Percentiles rank a stretch among this genome's conserved stretches.
Evolutionary conservation across 306 rosid genomes (phyloP).

Genomic region (Dryas drummondii): DNA sequence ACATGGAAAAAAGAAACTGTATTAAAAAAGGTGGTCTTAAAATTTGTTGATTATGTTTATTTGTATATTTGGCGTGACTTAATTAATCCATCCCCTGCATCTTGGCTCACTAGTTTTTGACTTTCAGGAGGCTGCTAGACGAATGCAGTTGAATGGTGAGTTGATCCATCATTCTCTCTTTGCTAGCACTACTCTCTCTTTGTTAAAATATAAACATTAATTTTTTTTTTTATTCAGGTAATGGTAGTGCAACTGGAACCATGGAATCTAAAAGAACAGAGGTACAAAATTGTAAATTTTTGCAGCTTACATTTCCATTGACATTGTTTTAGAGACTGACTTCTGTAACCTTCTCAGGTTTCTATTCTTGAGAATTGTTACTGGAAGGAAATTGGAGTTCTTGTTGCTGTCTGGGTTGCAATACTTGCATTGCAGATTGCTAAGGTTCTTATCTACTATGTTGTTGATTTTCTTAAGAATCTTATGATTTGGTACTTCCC

Average conservation of each 20-base stretch:
- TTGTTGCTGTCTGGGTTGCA: slow-evolving; percentile 62
- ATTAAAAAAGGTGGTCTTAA: slow-evolving; percentile 51
- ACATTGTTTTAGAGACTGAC: slow-evolving; percentile 5
- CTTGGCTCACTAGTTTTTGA: slow-evolving; percentile 15
- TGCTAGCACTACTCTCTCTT: background rate
- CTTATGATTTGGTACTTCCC: no score
- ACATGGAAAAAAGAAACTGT: slow-evolving; percentile 86
- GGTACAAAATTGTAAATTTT: slow-evolving; percentile 17
- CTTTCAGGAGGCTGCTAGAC: slow-evolving; percentile 57
- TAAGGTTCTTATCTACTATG: slow-evolving; percentile 41
- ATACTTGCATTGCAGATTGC: slow-evolving; percentile 61
- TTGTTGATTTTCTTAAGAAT: no score
- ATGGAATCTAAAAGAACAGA: slow-evolving; percentile 27
- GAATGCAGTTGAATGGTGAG: slow-evolving; percentile 51
- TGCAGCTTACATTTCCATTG: background rate
- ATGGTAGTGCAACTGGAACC: slow-evolving; percentile 36
- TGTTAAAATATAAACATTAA: background rate
- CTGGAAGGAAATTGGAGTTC: slow-evolving; percentile 71
- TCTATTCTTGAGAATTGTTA: slow-evolving; percentile 42
- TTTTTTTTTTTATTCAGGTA: slow-evolving; percentile 29
- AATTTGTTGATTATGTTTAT: background rate
- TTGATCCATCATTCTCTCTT: background rate
- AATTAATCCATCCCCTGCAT: background rate
- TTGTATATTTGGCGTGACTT: background rate
- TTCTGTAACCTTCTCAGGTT: slow-evolving; percentile 36